These are phyloP conservation scores for Cystofilobasidium capitatum DNA, from an alignment of 768 basidiomycete genomes.

Conservation along the genomic window DNA sequence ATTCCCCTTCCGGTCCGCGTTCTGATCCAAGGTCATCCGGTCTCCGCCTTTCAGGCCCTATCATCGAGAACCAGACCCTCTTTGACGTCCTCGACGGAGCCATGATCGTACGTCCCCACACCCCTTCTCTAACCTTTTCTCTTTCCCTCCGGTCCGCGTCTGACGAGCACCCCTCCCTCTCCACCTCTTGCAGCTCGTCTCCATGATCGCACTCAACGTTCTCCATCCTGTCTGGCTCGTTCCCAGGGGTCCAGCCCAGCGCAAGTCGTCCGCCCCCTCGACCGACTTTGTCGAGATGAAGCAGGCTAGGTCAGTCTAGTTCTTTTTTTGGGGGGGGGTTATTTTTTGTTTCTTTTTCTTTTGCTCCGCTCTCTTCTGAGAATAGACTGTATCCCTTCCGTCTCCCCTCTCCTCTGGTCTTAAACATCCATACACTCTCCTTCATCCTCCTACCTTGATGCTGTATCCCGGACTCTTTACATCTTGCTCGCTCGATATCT, in stretches of 20 bases:
- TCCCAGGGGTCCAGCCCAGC: background rate
- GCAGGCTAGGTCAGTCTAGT: background rate
- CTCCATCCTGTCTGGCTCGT: constrained; percentile 11
- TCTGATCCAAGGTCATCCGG: no score
- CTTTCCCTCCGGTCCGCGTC: background rate
- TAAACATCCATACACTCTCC: no score
- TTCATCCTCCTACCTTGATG: no score
- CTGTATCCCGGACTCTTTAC: no score
- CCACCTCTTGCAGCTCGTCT: constrained; percentile 1
- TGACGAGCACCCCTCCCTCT: background rate
- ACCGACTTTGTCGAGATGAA: background rate
- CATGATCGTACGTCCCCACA: constrained; percentile 11
- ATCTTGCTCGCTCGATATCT: no score
- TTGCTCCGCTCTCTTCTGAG: no score
- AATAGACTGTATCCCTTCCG: no score
- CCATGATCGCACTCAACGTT: constrained; percentile 4
- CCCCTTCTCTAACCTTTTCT: background rate
- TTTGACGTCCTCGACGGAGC: constrained; percentile 17
- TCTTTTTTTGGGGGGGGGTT: no score
- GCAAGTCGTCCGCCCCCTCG: background rate
- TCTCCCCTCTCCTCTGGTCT: background rate
- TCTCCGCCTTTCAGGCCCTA: no score
- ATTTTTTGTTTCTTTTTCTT: no score
- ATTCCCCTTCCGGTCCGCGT: no score
- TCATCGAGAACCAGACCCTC: constrained; percentile 17